Evolutionary conservation across 768 basidiomycete species (phyloP), one percentile per base, ranked within the genome.

Genomic region (Asterophora lycoperdoides): DNA sequence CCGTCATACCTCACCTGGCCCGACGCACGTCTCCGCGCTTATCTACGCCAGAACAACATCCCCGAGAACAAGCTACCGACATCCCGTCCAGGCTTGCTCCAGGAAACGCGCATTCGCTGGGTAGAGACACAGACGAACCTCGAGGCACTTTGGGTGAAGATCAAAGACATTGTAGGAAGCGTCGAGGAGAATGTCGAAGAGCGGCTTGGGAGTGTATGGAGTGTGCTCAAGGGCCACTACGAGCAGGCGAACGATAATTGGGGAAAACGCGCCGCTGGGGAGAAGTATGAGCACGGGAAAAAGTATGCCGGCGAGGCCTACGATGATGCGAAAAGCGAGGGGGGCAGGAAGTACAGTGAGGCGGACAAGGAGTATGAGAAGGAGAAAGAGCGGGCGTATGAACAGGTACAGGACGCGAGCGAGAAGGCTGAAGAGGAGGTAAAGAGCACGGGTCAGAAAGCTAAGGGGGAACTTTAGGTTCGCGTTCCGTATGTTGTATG

Each of bases 11-110:
- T 94, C 42, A 76, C 78, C 8, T 98, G 95, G 95, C 89, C 91
- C 10, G 94, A 97, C 60, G 89, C 93, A 3, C 79, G 94, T 28
- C 81, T 98, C 20, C 84, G 93, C 39, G 92, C 88, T 1, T 96
- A 89, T 67, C 77, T 97, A 15, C 78, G 92, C 37, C 81, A 88
- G 60, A 78, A 80, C 54, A 87, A 86, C 41, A 60, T 95, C 23
- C 71, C 76, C 53, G 91, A 94, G 57, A 74, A 74, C n/a, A 70
- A 73, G 41, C 72, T 89, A 35, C 84, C 86, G 1, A 78, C 74
- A 1, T 64, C 60, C 3, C 80, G 93, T 30, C 81, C 89, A 0
- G 84, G 84, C n/a, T 78, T 96, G 15, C 75, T 98, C 29, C 60
- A 89, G 70, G 86, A 90, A 66, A 78, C 78, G 1, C 84, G 88